These are phyloP conservation scores for Fusarium palustre DNA, from an alignment of 2,329 filamentous ascomycete genomes.

Conservation along the genomic window DNA sequence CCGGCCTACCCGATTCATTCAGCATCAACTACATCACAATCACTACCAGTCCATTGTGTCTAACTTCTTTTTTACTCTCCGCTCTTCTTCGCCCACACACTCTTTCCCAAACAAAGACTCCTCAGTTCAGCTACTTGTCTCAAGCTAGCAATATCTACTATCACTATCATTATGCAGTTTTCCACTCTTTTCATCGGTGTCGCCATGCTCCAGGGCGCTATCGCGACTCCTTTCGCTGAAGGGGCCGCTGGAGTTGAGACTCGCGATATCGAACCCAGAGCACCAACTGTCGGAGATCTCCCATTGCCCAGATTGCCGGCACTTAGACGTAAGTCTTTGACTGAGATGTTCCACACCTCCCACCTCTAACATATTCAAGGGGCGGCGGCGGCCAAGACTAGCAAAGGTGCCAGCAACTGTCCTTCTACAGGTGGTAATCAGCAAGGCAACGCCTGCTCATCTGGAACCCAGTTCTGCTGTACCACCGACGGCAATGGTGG, in stretches of 20 bases:
- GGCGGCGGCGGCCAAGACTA: too few relatives aligned
- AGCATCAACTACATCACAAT: not conserved
- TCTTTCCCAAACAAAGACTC: not conserved
- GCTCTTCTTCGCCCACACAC: conserved; percentile 8
- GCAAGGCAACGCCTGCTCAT: conserved; percentile 8
- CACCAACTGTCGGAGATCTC: conserved; percentile 15
- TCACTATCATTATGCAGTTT: conserved; percentile 25
- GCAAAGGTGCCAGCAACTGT: not conserved
- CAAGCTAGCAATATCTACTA: not conserved
- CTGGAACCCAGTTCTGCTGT: conserved; percentile 37
- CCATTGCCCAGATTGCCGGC: conserved; percentile 22
- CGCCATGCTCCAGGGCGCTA: conserved; percentile 14
- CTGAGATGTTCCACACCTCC: not conserved
- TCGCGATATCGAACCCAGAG: conserved; percentile 20
- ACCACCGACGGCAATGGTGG: conserved; percentile 26
- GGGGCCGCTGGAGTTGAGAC: conserved; percentile 4
- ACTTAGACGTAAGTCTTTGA: not conserved
- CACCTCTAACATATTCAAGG: not conserved
- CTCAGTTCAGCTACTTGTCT: conserved; percentile 2
- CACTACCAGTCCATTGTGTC: not conserved
- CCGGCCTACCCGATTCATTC: not conserved
- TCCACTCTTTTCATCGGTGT: conserved; percentile 21
- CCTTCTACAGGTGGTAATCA: not conserved
- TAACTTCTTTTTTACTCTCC: not conserved
- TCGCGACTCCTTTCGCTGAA: conserved; percentile 20